Base-by-base conservation (phyloP, 495 filamentous ascomycete genomes). In the Hypomontagnella monticulosa region DNA sequence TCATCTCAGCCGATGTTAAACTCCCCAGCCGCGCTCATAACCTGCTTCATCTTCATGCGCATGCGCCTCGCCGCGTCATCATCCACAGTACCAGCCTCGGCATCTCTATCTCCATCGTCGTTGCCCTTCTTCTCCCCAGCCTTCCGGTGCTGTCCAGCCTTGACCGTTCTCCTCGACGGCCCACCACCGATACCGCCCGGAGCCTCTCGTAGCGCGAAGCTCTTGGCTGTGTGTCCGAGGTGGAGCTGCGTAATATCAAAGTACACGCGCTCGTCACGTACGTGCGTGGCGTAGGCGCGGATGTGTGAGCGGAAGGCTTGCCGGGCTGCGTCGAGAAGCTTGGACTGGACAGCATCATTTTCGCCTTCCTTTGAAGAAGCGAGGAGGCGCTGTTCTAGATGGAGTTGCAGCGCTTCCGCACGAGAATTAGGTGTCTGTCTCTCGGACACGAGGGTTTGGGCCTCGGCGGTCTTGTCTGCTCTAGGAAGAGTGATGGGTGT, bases 241-340 rank as follows among this genome's bases (percentile, higher is more conserved):
- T 99, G 95, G 51, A 99, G 79, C 54, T 86, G 84, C 56, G 91
- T 93, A 70, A 97, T 92, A 73, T 97, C 88, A 76, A 98, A 99
- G 67, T 90, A 91, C 27, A 74, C 76, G 33, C 94, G 84, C 78
- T 99, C 95, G 52, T 87, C 84, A 8, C 88, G 84, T 7, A 96
- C 88, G 75, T 98, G 95, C 0, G 95, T 99, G 2, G 96, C 91
- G 71, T 99, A 99, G 0, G 96, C 95, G 12, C 96, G 83, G 48
- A 98, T 88, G 71, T 98, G 93, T 12, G 91, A 95, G 64, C 94
- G 91, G 80, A 89, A 99, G 0, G 89, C 95, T 44, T 89, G 87
- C 7, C 90, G 82, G 0, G 88, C 93, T 75, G 91, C 80, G 57
- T 91, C 90, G 1, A 93, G 83, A 34, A 81, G 66, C 37, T 76